phyloP scores from a whole-genome alignment of 768 basidiomycete genomes.

The Phanerochaete carnosa region DNA sequence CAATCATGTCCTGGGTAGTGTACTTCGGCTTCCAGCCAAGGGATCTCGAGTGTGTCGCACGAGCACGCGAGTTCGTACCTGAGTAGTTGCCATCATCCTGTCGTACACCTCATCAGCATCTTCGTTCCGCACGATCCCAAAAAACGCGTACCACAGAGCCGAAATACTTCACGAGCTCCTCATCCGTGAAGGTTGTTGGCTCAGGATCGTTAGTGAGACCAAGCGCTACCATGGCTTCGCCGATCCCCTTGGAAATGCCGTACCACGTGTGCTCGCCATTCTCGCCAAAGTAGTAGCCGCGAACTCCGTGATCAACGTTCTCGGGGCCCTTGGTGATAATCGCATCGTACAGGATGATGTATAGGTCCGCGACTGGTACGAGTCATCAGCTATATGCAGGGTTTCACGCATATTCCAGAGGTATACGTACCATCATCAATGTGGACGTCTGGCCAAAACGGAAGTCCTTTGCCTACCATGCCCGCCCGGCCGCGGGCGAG shows the following conservation, averaged over 20 bases:
- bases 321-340: slow-evolving; percentile 17
- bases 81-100: slow-evolving; percentile 14
- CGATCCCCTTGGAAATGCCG: slow-evolving; percentile 32
- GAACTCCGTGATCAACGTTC: slow-evolving; percentile 26
- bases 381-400: background rate
- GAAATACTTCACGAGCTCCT: slow-evolving; percentile 41
- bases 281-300: slow-evolving; percentile 30
- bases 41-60: slow-evolving; percentile 26
- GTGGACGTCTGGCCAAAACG: slow-evolving; percentile 57
- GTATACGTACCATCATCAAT: slow-evolving; percentile 44
- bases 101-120: background rate
- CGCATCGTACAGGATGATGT: slow-evolving; percentile 36
- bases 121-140: slow-evolving; percentile 1
- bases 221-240: slow-evolving; percentile 27
- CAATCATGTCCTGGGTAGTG: slow-evolving; percentile 38
- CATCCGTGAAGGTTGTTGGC: slow-evolving; percentile 39
- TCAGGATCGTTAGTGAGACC: slow-evolving; percentile 26
- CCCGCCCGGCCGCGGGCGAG: slow-evolving; percentile 47
- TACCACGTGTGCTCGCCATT: slow-evolving; percentile 26
- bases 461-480: slow-evolving; percentile 53
- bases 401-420: background rate
- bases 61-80: slow-evolving; percentile 12
- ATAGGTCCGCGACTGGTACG: slow-evolving; percentile 25
- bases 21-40: slow-evolving; percentile 46
- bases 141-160: slow-evolving; percentile 34